Evolutionary conservation across 148 eudicot genomes (phyloP).

Genomic region (Amaranthus palmeri): DNA sequence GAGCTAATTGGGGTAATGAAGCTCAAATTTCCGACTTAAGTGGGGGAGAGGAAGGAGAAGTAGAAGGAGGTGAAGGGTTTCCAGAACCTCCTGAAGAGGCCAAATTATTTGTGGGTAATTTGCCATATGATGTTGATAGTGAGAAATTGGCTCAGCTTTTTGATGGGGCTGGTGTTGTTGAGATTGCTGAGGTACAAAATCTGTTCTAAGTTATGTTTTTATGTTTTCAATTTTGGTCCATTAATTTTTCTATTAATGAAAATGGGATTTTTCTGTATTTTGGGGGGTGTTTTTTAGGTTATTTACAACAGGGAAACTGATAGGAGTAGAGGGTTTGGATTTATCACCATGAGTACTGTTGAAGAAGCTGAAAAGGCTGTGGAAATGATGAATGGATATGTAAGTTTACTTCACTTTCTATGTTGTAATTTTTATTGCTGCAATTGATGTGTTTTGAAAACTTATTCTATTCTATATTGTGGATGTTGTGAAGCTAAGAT

Average conservation of each 20-base stretch:
- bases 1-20: slow-evolving; percentile 20
- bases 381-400: slow-evolving; percentile 63
- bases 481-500: too few relatives aligned
- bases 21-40: slow-evolving; percentile 18
- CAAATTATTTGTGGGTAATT: slow-evolving; percentile 69
- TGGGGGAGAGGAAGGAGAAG: slow-evolving; percentile 21
- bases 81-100: slow-evolving; percentile 62
- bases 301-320: slow-evolving; percentile 91
- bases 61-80: slow-evolving; percentile 27
- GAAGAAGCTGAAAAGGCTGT: slow-evolving; percentile 87
- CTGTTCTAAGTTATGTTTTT: background rate
- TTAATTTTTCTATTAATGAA: slow-evolving; percentile 2
- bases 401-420: slow-evolving; percentile 31
- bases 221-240: background rate
- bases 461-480: background rate
- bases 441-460: too few relatives aligned
- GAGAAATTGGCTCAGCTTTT: slow-evolving; percentile 66
- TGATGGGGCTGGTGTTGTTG: slow-evolving; percentile 75
- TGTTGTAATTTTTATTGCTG: background rate
- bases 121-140: slow-evolving; percentile 71
- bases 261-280: background rate
- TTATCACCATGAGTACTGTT: slow-evolving; percentile 91
- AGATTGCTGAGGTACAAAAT: slow-evolving; percentile 56
- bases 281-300: slow-evolving; percentile 38
- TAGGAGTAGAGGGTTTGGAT: slow-evolving; percentile 88